Conservation (phyloP, 495 filamentous ascomycete genomes). For the Immersiella caudata region DNA sequence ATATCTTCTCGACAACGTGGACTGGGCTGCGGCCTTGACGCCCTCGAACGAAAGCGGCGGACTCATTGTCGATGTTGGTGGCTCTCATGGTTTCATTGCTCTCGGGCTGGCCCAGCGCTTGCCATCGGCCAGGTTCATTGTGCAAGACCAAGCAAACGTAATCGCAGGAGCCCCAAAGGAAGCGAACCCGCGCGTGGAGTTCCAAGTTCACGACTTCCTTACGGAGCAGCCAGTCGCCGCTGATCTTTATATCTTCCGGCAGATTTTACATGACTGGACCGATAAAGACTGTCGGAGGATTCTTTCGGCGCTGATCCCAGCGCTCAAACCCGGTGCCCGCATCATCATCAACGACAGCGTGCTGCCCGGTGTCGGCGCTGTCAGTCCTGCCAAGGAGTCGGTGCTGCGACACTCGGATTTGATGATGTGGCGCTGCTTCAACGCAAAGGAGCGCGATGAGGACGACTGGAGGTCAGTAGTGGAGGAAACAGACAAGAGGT, state of each 20-base stretch:
- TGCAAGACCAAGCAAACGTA: constrained; percentile 18
- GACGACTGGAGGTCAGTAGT: constrained; percentile 5
- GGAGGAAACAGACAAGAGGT: not conserved
- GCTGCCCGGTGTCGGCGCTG: not conserved
- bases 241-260: constrained; percentile 43
- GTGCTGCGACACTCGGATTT: not conserved
- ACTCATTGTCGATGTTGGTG: constrained; percentile 19
- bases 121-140: constrained; percentile 3
- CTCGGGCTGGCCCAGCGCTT: constrained; percentile 9
- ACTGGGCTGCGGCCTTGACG: not conserved
- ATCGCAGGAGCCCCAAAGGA: constrained; percentile 1
- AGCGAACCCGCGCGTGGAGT: constrained; percentile 27
- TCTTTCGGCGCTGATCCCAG: constrained; percentile 9
- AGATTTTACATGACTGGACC: constrained; percentile 49
- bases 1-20: constrained; percentile 7
- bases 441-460: constrained; percentile 8
- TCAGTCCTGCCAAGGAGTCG: not conserved
- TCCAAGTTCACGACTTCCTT: constrained; percentile 54
- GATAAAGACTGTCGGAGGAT: constrained; percentile 29
- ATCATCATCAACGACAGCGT: constrained; percentile 13
- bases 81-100: constrained; percentile 7
- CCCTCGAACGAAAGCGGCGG: not conserved
- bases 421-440: not conserved
- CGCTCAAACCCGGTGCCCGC: constrained; percentile 11
- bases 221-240: constrained; percentile 54